Percentiles rank a stretch among this genome's conserved stretches.
Conservation (phyloP, 1,139 yeast species). For the Meyerozyma carpophila region DNA sequence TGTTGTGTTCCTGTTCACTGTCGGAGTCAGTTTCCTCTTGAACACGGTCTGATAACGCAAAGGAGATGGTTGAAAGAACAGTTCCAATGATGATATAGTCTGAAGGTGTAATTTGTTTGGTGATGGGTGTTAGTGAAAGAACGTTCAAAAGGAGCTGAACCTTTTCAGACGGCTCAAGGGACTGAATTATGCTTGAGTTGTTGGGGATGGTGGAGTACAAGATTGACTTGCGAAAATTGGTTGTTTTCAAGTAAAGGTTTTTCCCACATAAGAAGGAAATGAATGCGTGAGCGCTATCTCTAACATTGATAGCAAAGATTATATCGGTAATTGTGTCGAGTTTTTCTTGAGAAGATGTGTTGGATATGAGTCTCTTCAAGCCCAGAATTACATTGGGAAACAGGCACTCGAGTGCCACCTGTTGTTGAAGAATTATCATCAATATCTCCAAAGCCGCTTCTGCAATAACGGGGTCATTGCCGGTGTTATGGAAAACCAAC, state of each 20-base stretch:
- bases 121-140: neutral
- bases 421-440: neutral
- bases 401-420: neutral
- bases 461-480: neutral
- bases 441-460: neutral
- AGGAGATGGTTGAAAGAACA: constrained; percentile 19
- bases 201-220: neutral
- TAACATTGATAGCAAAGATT: neutral
- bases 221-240: neutral
- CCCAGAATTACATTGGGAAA: neutral
- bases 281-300: constrained; percentile 1
- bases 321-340: neutral
- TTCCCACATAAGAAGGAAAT: neutral
- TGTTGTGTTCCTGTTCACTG: constrained; percentile 8
- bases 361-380: neutral
- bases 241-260: neutral
- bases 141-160: neutral
- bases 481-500: neutral
- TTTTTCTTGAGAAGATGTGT: neutral
- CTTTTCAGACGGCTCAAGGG: neutral
- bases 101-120: constrained; percentile 7
- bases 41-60: constrained; percentile 10
- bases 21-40: constrained; percentile 11
- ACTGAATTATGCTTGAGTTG: neutral
- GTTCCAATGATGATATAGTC: constrained; percentile 20